Percentiles rank a stretch among this genome's conserved stretches.
Conservation (phyloP, 2,329 filamentous ascomycete genomes). For the Pseudonectria foliicola region DNA sequence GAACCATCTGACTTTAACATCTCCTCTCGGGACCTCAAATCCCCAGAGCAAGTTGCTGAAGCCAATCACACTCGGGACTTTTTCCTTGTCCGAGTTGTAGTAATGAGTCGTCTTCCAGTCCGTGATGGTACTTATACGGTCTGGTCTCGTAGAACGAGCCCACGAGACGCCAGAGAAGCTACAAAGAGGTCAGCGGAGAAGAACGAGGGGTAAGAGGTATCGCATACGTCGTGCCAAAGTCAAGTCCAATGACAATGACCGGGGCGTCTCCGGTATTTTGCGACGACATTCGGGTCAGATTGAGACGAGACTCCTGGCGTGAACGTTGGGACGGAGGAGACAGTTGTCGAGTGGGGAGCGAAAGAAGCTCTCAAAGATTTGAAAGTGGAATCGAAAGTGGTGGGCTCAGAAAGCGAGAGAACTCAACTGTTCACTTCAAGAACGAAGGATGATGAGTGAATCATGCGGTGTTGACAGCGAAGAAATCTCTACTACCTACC, state of each 20-base stretch:
- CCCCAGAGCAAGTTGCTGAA: slow-evolving; percentile 26
- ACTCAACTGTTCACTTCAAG: too few relatives aligned
- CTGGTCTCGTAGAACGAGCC: slow-evolving; percentile 19
- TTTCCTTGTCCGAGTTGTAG: slow-evolving; percentile 24
- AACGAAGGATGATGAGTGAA: too few relatives aligned
- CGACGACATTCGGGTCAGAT: too few relatives aligned
- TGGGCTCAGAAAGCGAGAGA: too few relatives aligned
- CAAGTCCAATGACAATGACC: slow-evolving; percentile 32
- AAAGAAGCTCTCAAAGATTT: too few relatives aligned
- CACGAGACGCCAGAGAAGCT: slow-evolving; percentile 37
- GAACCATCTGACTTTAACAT: slow-evolving; percentile 31
- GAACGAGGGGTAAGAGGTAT: not conserved
- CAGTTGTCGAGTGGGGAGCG: too few relatives aligned
- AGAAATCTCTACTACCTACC: too few relatives aligned
- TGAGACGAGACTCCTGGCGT: too few relatives aligned
- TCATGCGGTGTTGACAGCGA: too few relatives aligned
- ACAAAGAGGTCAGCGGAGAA: slow-evolving; percentile 1
- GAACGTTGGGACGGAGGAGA: too few relatives aligned
- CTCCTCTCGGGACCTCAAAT: slow-evolving; percentile 19
- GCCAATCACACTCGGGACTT: slow-evolving; percentile 23
- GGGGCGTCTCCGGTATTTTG: not conserved
- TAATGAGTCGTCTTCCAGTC: slow-evolving; percentile 20
- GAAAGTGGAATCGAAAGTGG: too few relatives aligned
- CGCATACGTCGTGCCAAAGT: slow-evolving; percentile 38
- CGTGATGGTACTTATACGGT: slow-evolving; percentile 24